Evolutionary conservation across 1,284 basidiomycete genomes (phyloP).

Genomic region (Ceratobasidium sp.): DNA sequence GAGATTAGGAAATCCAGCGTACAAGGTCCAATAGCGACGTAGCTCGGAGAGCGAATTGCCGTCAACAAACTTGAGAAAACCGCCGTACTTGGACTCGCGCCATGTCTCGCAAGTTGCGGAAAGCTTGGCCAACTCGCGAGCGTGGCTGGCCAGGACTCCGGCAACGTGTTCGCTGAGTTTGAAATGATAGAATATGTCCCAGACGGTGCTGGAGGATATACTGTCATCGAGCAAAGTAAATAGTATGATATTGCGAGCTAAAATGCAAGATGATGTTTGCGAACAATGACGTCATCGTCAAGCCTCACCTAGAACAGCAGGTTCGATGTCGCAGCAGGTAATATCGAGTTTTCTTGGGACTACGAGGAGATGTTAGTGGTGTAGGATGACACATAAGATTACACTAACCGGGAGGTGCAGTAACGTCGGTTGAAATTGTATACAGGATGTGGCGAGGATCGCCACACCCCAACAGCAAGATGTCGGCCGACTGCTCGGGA

Average conservation of each 20-base stretch:
- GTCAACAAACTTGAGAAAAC: slow-evolving; percentile 59
- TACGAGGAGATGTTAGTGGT: not conserved
- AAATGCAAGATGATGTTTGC: not conserved
- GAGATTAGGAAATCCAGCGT: slow-evolving; percentile 53
- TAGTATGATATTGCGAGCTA: slow-evolving; percentile 62
- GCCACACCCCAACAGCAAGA: slow-evolving; percentile 69
- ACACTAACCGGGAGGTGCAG: slow-evolving; percentile 14
- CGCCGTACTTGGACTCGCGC: slow-evolving; percentile 61
- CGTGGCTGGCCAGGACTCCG: slow-evolving; percentile 59
- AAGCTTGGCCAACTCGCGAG: slow-evolving; percentile 59
- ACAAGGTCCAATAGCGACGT: slow-evolving; percentile 61
- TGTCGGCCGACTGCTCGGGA: slow-evolving; percentile 61
- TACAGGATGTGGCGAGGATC: slow-evolving; percentile 69
- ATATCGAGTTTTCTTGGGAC: not conserved
- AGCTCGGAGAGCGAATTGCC: slow-evolving; percentile 61
- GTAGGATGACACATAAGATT: not conserved
- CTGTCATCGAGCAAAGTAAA: slow-evolving; percentile 58
- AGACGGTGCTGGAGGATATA: slow-evolving; percentile 55
- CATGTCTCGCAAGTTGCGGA: slow-evolving; percentile 60
- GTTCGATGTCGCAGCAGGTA: slow-evolving; percentile 3
- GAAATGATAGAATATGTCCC: slow-evolving; percentile 72
- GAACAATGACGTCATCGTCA: not conserved
- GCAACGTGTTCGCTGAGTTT: slow-evolving; percentile 62
- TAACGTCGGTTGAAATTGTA: slow-evolving; percentile 64
- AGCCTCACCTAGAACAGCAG: not conserved